These are phyloP conservation scores for Neurospora sp. DNA, from an alignment of 495 filamentous ascomycete genomes.

Conservation along the genomic window DNA sequence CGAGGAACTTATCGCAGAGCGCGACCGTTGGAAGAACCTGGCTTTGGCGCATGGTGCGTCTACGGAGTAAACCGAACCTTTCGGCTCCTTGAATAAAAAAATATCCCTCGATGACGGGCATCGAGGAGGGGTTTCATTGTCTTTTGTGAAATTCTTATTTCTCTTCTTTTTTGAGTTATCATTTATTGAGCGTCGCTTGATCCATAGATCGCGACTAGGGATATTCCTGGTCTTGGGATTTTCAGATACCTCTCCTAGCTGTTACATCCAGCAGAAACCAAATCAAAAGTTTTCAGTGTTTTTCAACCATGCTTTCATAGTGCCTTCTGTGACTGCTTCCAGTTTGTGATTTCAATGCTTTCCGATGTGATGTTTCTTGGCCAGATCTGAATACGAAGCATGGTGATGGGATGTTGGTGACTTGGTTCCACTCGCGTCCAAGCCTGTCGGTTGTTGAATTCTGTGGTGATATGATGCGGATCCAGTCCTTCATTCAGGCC, in stretches of 20 bases:
- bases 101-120: constrained; percentile 19
- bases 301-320: neutral
- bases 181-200: neutral
- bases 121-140: constrained; percentile 22
- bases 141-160: constrained; percentile 10
- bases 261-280: neutral
- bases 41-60: constrained; percentile 33
- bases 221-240: neutral
- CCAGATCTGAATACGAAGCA: neutral
- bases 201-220: neutral
- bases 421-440: neutral
- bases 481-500: neutral
- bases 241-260: neutral
- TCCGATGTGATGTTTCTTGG: neutral
- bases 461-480: neutral
- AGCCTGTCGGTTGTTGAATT: neutral
- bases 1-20: constrained; percentile 37
- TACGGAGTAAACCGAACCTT: constrained; percentile 25
- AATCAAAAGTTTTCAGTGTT: neutral
- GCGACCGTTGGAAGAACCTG: constrained; percentile 50
- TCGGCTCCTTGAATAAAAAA: constrained; percentile 20
- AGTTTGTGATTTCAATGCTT: neutral
- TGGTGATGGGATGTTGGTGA: neutral
- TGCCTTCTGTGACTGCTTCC: neutral
- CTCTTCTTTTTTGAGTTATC: constrained; percentile 4